Base-by-base conservation (phyloP, 1,284 basidiomycete genomes). In the Grifola frondosa region DNA sequence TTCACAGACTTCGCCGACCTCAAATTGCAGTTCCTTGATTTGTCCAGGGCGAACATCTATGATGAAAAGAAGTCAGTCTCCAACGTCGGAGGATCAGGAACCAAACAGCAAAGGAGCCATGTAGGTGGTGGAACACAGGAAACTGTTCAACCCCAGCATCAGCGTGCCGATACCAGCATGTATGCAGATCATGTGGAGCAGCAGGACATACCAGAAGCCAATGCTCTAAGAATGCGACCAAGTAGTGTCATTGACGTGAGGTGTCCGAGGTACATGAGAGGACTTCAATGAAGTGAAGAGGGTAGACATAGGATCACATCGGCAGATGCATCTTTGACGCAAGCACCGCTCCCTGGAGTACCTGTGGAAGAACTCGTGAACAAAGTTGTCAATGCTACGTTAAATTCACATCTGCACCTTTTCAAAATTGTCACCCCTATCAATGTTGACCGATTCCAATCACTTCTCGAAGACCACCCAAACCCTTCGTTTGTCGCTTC, bases 361-460 rank as follows among this genome's bases (percentile, higher is more conserved):
- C 53, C 52, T 8, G 16, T 23, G 10, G 2, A 20, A 16, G 48
- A 31, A 19, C 20, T 30, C 4, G 15, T 39, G 7, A 40, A 56
- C 25, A 11, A 19, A 6, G 24, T 31, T 25, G 44, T 45, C 2
- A 17, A 37, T 15, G 10, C 6, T 2, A 53, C 53, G 1, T 10
- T 42, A 4, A 3, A 11, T 12, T 1, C 2, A 13, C 25, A 59
- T n/a, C 53, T 60, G 2, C 28, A 65, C 5, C 52, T 70, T 0
- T 70, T 71, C 49, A 50, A 60, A 20, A 60, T 70, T 15, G 60
- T 61, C 10, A 63, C 67, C 0, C 66, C 67, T 0, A 61, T 71
- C 43, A 52, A 66, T 8, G 57, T 68, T 13, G 50, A 63, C 35
- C 22, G 25, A 1, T 59, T 73, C 19, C 48, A 64, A 45, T 6